phyloP scores from a whole-genome alignment of 352 stramenopile species.

The Phytophthora brassicae region DNA sequence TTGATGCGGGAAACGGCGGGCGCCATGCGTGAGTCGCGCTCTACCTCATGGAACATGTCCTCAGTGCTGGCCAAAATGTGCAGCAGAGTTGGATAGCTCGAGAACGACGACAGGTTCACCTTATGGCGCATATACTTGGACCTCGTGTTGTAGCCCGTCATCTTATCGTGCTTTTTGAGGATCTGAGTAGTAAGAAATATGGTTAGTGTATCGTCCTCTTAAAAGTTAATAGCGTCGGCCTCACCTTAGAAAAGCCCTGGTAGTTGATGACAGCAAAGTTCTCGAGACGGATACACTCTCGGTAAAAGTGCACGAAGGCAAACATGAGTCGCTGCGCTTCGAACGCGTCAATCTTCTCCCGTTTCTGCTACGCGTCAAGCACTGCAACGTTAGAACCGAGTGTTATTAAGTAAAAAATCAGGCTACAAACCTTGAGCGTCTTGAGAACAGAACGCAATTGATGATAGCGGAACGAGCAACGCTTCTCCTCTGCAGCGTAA shows the following conservation, averaged over 20 bases:
- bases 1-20: slow-evolving; percentile 56
- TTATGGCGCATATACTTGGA: slow-evolving; percentile 87
- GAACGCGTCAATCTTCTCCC: slow-evolving; percentile 43
- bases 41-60: slow-evolving; percentile 79
- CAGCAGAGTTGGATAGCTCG: slow-evolving; percentile 74
- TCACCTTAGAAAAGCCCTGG: slow-evolving; percentile 82
- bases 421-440: slow-evolving; percentile 50
- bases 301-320: slow-evolving; percentile 83
- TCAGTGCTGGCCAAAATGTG: slow-evolving; percentile 76
- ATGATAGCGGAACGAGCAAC: slow-evolving; percentile 65
- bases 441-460: slow-evolving; percentile 74
- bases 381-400: not conserved
- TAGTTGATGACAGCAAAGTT: slow-evolving; percentile 88
- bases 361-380: slow-evolving; percentile 25
- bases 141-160: slow-evolving; percentile 82
- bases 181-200: slow-evolving; percentile 39
- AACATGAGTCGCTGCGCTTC: slow-evolving; percentile 79
- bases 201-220: not conserved
- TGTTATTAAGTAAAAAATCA: no score
- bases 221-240: not conserved
- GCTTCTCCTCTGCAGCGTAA: slow-evolving; percentile 75
- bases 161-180: slow-evolving; percentile 86
- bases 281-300: slow-evolving; percentile 77
- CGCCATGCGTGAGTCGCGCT: slow-evolving; percentile 56
- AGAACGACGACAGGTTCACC: slow-evolving; percentile 79